Percentiles rank a stretch among this genome's conserved stretches.
phyloP scores from a whole-genome alignment of 768 basidiomycete genomes.

The Sistotremastrum suecicum region DNA sequence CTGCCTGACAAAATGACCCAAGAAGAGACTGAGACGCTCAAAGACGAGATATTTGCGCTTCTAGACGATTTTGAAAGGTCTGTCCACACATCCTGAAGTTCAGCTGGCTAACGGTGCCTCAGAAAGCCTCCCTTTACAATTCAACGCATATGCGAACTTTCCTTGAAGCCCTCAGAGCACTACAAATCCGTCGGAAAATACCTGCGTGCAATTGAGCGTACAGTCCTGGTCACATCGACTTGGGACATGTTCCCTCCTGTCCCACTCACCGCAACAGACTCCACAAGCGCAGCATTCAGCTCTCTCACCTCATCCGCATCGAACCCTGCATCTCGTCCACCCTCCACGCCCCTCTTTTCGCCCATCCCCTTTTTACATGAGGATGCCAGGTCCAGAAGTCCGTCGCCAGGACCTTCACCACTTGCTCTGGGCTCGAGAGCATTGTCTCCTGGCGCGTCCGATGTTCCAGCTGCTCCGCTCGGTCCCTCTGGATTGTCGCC shows the following conservation, averaged over 20 bases:
- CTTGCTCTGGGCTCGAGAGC: slow-evolving; percentile 33
- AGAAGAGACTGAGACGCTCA: slow-evolving; percentile 44
- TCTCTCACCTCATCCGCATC: slow-evolving; percentile 32
- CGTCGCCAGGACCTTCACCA: slow-evolving; percentile 49
- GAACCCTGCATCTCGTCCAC: slow-evolving; percentile 26
- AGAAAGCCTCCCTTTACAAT: slow-evolving; percentile 75
- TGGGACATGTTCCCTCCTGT: slow-evolving; percentile 48
- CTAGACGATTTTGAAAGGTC: slow-evolving; percentile 68
- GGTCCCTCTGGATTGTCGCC: slow-evolving; percentile 22
- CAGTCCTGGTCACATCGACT: slow-evolving; percentile 72
- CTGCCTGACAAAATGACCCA: slow-evolving; percentile 47
- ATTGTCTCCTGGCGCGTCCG: slow-evolving; percentile 11
- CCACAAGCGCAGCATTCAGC: slow-evolving; percentile 20
- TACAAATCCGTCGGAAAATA: slow-evolving; percentile 79
- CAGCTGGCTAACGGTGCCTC: not conserved
- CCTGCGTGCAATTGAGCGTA: slow-evolving; percentile 72
- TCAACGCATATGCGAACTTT: slow-evolving; percentile 78
- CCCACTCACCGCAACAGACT: slow-evolving; percentile 21
- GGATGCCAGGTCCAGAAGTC: slow-evolving; percentile 68
- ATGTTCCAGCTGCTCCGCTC: slow-evolving; percentile 3
- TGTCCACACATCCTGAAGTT: slow-evolving; percentile 13
- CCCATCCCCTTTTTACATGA: slow-evolving; percentile 81
- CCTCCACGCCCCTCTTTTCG: slow-evolving; percentile 72
- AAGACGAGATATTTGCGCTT: slow-evolving; percentile 42
- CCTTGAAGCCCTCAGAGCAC: slow-evolving; percentile 48